Evolutionary conservation across 805 yeast genomes (phyloP).

Genomic region (Myxozyma nipponensis): DNA sequence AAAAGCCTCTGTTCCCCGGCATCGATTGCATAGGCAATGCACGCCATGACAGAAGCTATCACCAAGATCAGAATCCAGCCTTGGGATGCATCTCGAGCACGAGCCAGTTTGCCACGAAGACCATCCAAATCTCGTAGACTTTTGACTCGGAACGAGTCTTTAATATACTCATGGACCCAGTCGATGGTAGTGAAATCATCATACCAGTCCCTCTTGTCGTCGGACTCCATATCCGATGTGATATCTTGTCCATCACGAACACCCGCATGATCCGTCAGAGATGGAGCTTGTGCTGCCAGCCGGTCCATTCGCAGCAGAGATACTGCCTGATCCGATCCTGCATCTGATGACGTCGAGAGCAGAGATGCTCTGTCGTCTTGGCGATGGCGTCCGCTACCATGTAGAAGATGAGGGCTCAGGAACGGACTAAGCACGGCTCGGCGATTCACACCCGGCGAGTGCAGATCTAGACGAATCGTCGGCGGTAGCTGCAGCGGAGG

Average conservation of each 20-base stretch:
- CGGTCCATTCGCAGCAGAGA: background rate
- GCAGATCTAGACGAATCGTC: slow-evolving; percentile 24
- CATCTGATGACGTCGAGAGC: background rate
- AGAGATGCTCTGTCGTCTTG: background rate
- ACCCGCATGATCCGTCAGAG: background rate
- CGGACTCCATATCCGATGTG: background rate
- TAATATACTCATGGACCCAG: slow-evolving; percentile 51
- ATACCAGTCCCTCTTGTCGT: slow-evolving; percentile 35
- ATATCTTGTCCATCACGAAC: background rate
- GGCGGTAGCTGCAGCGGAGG: slow-evolving; percentile 8
- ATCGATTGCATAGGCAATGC: slow-evolving; percentile 51
- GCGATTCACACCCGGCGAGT: slow-evolving; percentile 27
- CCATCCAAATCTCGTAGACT: slow-evolving; percentile 40
- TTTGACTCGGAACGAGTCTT: slow-evolving; percentile 44
- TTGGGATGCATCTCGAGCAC: slow-evolving; percentile 41
- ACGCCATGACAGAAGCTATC: slow-evolving; percentile 46
- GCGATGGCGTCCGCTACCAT: background rate
- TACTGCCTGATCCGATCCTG: background rate
- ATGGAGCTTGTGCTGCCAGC: background rate
- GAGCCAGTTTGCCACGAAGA: slow-evolving; percentile 33
- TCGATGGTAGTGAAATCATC: slow-evolving; percentile 61
- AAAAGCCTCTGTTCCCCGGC: slow-evolving; percentile 46
- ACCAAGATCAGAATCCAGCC: slow-evolving; percentile 50
- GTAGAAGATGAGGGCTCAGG: slow-evolving; percentile 1
- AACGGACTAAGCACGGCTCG: slow-evolving; percentile 7